Evolutionary conservation across 2,329 filamentous ascomycete genomes (phyloP), one percentile per base, ranked within the genome.

Genomic region (Aspergillus thermomutatus): DNA sequence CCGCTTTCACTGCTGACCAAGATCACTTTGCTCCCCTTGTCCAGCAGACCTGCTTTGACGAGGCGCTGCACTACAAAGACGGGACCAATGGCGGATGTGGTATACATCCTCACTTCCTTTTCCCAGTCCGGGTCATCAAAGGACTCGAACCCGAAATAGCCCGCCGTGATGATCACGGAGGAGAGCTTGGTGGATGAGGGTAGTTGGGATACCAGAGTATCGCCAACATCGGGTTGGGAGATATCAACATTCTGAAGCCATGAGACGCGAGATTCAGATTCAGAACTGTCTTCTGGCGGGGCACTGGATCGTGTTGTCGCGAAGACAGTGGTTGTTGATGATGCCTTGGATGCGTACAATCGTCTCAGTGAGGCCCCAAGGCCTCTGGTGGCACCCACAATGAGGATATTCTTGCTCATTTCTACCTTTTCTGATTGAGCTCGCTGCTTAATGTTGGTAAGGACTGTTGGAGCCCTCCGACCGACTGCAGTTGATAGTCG

Each of bases 1-100:
- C 88, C 88, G 28, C 85, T 82, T 75, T 91, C 88, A 27, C 83
- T 88, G n/a, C 84, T 87, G 37, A 91, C 80, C 21, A 91, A 77
- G 31, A 91, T 79, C n/a, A 91, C 72, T 69, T 89, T 89, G 49
- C 82, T 79, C 6, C 79, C 81, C 3, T 75, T 65, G 1, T 64
- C 66, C 31, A 89, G 67, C 34, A 84, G 68, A 0, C 79, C 78
- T 1, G 82, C 80, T 55, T 84, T 83, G 34, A 80, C 78, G 4
- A 91, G 82, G 19, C 80, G 74, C 59, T 88, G 84, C 37, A 89
- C 79, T 52, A 91, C 77, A 67, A 90, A 88, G 4, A 87, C 83
- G 1, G 86, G 86, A 0, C 83, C 86, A 50, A 89, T 81, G 10
- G 84, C 80, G 54, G 81, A 87, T 5, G 80, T 86, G 47, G 84